Conservation (phyloP, 2,329 filamentous ascomycete species). For the Magnaporthales sp. region DNA sequence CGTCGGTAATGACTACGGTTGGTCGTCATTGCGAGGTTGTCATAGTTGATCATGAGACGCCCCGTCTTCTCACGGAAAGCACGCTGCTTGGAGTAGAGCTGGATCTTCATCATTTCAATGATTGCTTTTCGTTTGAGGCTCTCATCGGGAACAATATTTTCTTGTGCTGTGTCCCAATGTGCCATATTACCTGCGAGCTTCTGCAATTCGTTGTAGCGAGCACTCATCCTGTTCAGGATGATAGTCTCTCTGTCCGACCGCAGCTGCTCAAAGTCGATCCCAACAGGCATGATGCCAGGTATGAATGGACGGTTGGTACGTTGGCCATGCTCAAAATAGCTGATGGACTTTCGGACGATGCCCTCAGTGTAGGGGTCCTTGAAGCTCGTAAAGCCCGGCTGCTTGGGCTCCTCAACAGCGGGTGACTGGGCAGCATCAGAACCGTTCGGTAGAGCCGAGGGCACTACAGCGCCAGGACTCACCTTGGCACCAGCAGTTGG, state of each 20-base stretch:
- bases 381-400: slow-evolving; percentile 60
- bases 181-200: slow-evolving; percentile 76
- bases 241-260: slow-evolving; percentile 81
- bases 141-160: slow-evolving; percentile 62
- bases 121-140: slow-evolving; percentile 79
- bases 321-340: slow-evolving; percentile 69
- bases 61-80: slow-evolving; percentile 79
- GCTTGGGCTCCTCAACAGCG: slow-evolving; percentile 24
- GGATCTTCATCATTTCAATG: slow-evolving; percentile 91
- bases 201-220: slow-evolving; percentile 77
- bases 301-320: slow-evolving; percentile 72
- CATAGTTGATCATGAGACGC: slow-evolving; percentile 87
- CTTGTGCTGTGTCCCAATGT: slow-evolving; percentile 74
- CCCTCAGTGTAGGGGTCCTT: slow-evolving; percentile 60
- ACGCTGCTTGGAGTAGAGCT: slow-evolving; percentile 80
- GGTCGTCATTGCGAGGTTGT: slow-evolving; percentile 94
- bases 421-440: slow-evolving; percentile 26
- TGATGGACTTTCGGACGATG: slow-evolving; percentile 52
- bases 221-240: slow-evolving; percentile 81
- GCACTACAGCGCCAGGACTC: slow-evolving; percentile 27
- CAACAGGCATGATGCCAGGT: slow-evolving; percentile 80
- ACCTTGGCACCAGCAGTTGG: slow-evolving; percentile 21
- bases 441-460: slow-evolving; percentile 25
- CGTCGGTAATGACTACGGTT: slow-evolving; percentile 86
- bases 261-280: slow-evolving; percentile 78